Evolutionary conservation across 2,329 filamentous ascomycete genomes (phyloP).

Genomic region (Paracamarosporium sp.): DNA sequence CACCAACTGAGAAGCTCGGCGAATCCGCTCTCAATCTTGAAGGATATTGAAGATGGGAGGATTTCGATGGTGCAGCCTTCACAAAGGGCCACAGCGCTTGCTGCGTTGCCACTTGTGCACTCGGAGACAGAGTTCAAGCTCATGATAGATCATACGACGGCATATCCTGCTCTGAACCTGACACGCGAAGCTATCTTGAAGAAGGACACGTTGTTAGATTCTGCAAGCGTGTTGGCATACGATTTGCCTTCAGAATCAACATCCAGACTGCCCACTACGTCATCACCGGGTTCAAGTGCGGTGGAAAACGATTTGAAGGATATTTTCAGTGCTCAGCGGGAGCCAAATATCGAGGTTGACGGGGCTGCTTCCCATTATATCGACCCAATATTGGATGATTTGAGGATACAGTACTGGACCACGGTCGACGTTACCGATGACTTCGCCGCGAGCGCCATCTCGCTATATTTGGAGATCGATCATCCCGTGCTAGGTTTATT

Average conservation of each 20-base stretch:
- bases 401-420: constrained; percentile 14
- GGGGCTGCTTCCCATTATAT: neutral
- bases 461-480: constrained; percentile 8
- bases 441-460: constrained; percentile 9
- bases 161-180: constrained; percentile 6
- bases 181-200: neutral
- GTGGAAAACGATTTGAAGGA: neutral
- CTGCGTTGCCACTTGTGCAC: neutral
- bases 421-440: constrained; percentile 3
- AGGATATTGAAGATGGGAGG: constrained; percentile 1
- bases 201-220: neutral
- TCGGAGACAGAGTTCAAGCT: constrained; percentile 4
- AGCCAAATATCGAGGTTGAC: neutral
- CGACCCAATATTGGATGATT: constrained; percentile 4
- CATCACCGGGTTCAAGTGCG: neutral
- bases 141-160: constrained; percentile 2
- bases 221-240: neutral
- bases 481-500: constrained; percentile 9
- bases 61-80: neutral
- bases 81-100: neutral
- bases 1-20: neutral
- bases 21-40: constrained; percentile 1
- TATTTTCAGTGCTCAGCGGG: neutral
- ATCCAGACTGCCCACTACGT: neutral
- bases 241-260: neutral